phyloP scores from a whole-genome alignment of 179 eudicot genomes.

The Beta corolliflora region DNA sequence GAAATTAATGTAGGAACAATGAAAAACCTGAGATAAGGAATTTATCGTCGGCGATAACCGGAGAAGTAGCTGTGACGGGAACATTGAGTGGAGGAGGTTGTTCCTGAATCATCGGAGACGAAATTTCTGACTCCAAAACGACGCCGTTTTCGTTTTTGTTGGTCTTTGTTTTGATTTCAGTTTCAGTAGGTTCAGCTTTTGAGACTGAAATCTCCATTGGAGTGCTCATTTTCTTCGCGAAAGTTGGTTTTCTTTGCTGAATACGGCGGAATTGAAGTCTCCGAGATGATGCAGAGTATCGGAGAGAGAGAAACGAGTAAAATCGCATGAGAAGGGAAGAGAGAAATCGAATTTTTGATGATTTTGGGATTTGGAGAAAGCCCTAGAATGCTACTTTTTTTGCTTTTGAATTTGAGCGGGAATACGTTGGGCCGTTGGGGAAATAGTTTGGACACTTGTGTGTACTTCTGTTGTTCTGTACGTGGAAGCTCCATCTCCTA shows the following conservation, averaged over 20 bases:
- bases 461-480: no score
- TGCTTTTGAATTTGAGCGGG: conserved; percentile 50
- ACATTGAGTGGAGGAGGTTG: conserved; percentile 31
- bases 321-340: conserved; percentile 10
- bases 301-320: conserved; percentile 15
- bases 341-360: neutral
- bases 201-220: conserved; percentile 81
- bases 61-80: conserved; percentile 37
- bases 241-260: neutral
- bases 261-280: neutral
- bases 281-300: conserved; percentile 6
- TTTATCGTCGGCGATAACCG: conserved; percentile 51
- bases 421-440: conserved; percentile 4
- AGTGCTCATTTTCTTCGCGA: conserved; percentile 46
- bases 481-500: no score
- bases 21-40: conserved; percentile 69
- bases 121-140: conserved; percentile 28
- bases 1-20: neutral
- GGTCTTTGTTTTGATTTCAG: conserved; percentile 4
- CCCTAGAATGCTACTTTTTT: conserved; percentile 1
- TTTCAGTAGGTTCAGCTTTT: conserved; percentile 26
- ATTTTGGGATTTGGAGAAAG: neutral
- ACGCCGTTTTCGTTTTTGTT: conserved; percentile 28
- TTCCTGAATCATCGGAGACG: conserved; percentile 33
- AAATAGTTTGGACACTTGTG: no score